Conservation (phyloP, 1,139 yeast genomes). For the Suhomyces bribrorum region DNA sequence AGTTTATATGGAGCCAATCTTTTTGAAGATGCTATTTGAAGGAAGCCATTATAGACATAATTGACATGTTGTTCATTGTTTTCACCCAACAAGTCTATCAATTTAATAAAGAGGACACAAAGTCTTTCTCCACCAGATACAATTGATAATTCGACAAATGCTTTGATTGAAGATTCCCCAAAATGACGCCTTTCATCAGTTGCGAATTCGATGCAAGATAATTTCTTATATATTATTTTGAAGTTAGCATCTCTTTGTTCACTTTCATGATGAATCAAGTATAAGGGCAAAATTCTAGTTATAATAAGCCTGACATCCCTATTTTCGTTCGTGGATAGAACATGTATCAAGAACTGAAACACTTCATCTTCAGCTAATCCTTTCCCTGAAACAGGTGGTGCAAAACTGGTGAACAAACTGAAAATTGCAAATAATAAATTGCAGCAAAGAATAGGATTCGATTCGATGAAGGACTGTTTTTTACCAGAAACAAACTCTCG, state of each 20-base stretch:
- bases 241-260: conserved; percentile 38
- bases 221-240: conserved; percentile 33
- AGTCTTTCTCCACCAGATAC: conserved; percentile 63
- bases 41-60: conserved; percentile 60
- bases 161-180: conserved; percentile 62
- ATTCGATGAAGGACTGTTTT: conserved; percentile 10
- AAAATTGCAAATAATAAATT: conserved; percentile 48
- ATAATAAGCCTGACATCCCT: conserved; percentile 57
- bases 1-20: conserved; percentile 65
- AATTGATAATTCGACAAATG: conserved; percentile 62
- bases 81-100: conserved; percentile 63
- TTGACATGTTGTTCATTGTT: conserved; percentile 62
- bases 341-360: conserved; percentile 25
- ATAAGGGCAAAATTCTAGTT: conserved; percentile 48
- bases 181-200: conserved; percentile 34
- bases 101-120: conserved; percentile 57
- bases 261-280: conserved; percentile 38
- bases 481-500: conserved; percentile 19
- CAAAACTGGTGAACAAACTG: conserved; percentile 48
- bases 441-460: conserved; percentile 34
- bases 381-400: conserved; percentile 13
- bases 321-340: conserved; percentile 30
- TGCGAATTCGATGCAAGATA: conserved; percentile 40
- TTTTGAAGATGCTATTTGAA: conserved; percentile 47
- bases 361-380: conserved; percentile 21